phyloP scores from a whole-genome alignment of 345 rosid genomes.

The Lepidium sativum region DNA sequence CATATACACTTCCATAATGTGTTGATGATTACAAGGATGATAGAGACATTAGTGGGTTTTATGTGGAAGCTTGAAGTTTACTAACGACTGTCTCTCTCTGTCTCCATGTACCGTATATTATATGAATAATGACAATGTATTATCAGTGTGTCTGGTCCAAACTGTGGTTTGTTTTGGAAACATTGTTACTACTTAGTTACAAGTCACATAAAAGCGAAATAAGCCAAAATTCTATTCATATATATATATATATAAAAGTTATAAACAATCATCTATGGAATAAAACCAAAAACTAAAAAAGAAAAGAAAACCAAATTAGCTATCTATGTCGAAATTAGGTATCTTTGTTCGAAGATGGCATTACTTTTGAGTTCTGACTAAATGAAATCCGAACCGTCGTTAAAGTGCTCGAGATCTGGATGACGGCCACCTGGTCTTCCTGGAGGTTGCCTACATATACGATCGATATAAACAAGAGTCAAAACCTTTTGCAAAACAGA shows the following conservation, averaged over 20 bases:
- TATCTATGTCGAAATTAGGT: not conserved
- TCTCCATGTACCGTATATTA: not conserved
- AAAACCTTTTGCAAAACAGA: not conserved
- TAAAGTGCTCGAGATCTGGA: conserved; percentile 69
- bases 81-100: not conserved
- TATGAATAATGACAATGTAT: conserved; percentile 19
- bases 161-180: not conserved
- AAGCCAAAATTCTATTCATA: not conserved
- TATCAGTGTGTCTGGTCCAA: not conserved
- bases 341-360: not conserved
- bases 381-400: conserved; percentile 49
- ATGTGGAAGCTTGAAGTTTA: not conserved
- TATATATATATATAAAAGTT: not conserved
- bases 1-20: conserved; percentile 24
- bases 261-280: not conserved
- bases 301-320: not conserved
- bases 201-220: not conserved
- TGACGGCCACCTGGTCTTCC: conserved; percentile 47
- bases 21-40: not conserved
- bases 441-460: conserved; percentile 42
- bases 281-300: not conserved
- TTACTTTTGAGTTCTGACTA: conserved; percentile 1
- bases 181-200: not conserved
- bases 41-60: not conserved
- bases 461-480: not conserved